Base-by-base conservation (phyloP, 805 yeast species). In the Hanseniaspora hatyaiensis region DNA sequence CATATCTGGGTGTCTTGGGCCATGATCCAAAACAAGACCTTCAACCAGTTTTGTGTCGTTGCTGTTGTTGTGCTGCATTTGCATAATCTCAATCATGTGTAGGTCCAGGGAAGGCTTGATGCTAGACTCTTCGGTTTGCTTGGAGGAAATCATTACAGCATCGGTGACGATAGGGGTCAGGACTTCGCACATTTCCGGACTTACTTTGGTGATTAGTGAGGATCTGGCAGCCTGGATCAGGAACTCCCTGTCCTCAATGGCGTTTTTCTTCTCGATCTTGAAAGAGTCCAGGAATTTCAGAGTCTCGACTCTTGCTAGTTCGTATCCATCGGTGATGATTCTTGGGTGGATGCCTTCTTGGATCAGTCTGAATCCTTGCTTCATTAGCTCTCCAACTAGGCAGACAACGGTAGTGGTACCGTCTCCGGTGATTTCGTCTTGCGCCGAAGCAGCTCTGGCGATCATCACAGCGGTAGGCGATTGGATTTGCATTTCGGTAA, bases 1-100 rank as follows among this genome's bases (percentile, higher is more conserved):
- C 98, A 92, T 92, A 65, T 92, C 98, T 39, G 98, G 98, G 70
- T 92, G 98, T 63, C 98, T 78, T 15, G 96, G 96, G 55, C 98
- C 98, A 63, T 92, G 98, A 64, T 92, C 98, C 54, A 92, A 72
- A 31, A 92, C 98, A 55, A 92, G 74, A 39, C 98, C 98, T 57
- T 75, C 78, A 54, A 92, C 71, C 51, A 92, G 77, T 58, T 73
- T 72, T 16, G 97, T 88, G 49, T 88, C 92, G 52, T 79, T 75
- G 29, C 92, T 85, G 32, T 81, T 74, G 55, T 85, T 83, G 60
- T 83, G 89, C 74, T 92, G 96, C 97, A 92, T 94, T 55, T 92
- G 80, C 94, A 92, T 92, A 60, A 92, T 83, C 68, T 92, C 98
- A 56, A 92, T 80, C 98, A 92, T 92, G 65, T 92, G 96, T 56